Percentiles rank a stretch among this genome's conserved stretches.
Conservation (phyloP, 1,284 basidiomycete genomes). For the Uromyces viciae-fabae region DNA sequence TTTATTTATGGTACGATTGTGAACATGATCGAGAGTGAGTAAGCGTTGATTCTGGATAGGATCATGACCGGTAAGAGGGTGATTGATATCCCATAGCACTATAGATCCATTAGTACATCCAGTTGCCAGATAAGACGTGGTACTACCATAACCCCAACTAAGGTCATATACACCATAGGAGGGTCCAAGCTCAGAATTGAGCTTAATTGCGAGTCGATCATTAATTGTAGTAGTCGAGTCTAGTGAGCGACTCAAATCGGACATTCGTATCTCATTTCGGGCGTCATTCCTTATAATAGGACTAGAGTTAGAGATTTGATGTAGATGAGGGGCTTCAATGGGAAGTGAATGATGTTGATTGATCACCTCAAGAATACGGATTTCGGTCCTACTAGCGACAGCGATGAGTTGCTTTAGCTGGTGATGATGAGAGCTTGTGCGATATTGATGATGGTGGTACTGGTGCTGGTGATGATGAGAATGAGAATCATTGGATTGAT, state of each 20-base stretch:
- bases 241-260: not conserved
- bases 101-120: constrained; percentile 35
- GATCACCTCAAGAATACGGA: constrained; percentile 22
- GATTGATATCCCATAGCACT: constrained; percentile 34
- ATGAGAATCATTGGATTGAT: not conserved
- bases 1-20: constrained; percentile 36
- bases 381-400: constrained; percentile 30
- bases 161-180: constrained; percentile 32
- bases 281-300: not conserved
- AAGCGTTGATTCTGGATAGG: not conserved
- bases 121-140: constrained; percentile 1
- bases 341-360: constrained; percentile 10
- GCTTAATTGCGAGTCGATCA: constrained; percentile 20
- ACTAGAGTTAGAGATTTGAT: not conserved
- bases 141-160: constrained; percentile 25
- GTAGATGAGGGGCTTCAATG: not conserved
- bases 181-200: constrained; percentile 30
- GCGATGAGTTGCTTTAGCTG: constrained; percentile 18
- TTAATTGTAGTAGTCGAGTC: constrained; percentile 17
- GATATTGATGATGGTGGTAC: constrained; percentile 8
- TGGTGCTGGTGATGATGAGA: not conserved
- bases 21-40: constrained; percentile 34
- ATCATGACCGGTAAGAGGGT: not conserved
- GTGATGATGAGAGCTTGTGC: not conserved
- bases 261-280: not conserved